A percentile compares a stretch with the other conserved stretches of the same genome.
These are phyloP conservation scores for Bullera alba DNA, from an alignment of 768 basidiomycete genomes.

Conservation along the genomic window DNA sequence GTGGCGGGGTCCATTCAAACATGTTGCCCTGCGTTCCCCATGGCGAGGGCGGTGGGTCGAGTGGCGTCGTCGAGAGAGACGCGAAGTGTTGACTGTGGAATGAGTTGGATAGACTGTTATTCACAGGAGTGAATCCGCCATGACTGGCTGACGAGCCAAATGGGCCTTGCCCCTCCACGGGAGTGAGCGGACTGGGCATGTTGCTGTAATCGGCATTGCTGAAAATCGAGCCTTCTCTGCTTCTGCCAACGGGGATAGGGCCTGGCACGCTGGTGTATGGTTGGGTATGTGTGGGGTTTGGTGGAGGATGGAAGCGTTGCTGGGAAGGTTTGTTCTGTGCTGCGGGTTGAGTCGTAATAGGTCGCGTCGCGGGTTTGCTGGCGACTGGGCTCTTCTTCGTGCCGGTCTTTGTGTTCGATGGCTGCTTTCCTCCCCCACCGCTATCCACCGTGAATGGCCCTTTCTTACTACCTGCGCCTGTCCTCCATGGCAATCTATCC, in stretches of 20 bases:
- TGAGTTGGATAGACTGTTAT: neutral
- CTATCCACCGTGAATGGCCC: constrained; percentile 43
- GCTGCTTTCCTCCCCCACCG: constrained; percentile 34
- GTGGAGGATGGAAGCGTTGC: constrained; percentile 9
- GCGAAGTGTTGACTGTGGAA: neutral
- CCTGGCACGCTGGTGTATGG: too few species aligned
- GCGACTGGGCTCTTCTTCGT: neutral
- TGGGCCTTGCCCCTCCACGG: constrained; percentile 12
- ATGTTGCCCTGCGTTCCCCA: constrained; percentile 19
- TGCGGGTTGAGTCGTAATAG: constrained; percentile 15
- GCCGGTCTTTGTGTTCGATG: neutral
- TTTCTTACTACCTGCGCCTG: constrained; percentile 31
- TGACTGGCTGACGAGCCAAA: neutral
- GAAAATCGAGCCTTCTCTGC: constrained; percentile 20
- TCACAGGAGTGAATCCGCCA: neutral
- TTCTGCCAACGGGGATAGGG: constrained; percentile 10
- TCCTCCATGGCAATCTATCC: constrained; percentile 37
- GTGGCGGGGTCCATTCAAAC: constrained; percentile 1
- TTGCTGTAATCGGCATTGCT: constrained; percentile 27
- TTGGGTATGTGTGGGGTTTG: constrained; percentile 15
- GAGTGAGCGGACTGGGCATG: constrained; percentile 26
- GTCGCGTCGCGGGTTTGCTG: neutral
- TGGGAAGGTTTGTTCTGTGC: neutral
- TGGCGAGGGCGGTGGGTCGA: constrained; percentile 27
- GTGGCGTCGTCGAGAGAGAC: constrained; percentile 19